Evolutionary conservation across 345 rosid species (phyloP).

Genomic region (Adansonia digitata): DNA sequence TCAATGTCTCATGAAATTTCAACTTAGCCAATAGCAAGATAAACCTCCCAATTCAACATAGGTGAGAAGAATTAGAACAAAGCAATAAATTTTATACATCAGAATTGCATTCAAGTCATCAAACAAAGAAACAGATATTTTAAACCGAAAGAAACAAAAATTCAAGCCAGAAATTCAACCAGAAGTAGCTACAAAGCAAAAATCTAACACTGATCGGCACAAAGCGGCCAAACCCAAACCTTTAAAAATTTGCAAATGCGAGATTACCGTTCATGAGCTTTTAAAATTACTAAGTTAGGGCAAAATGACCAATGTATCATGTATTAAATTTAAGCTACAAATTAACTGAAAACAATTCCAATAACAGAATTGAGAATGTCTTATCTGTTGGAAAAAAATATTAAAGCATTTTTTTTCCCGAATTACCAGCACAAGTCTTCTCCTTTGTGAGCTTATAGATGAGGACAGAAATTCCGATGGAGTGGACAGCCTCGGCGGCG

Average conservation of each 20-base stretch:
- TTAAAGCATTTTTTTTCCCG: not conserved
- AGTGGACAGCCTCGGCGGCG: constrained; percentile 97
- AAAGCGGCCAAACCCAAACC: not conserved
- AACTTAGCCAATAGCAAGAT: not conserved
- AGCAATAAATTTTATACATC: not conserved
- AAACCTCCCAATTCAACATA: not conserved
- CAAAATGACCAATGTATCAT: not conserved
- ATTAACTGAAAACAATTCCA: not conserved
- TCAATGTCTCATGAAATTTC: not conserved
- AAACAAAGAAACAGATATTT: not conserved
- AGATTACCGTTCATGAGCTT: not conserved
- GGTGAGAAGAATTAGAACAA: not conserved
- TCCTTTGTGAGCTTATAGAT: constrained; percentile 95
- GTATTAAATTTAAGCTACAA: not conserved
- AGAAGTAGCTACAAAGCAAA: not conserved
- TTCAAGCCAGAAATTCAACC: not conserved
- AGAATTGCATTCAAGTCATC: not conserved
- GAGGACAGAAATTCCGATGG: constrained; percentile 87
- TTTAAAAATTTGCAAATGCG: not conserved
- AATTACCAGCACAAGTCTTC: constrained; percentile 90
- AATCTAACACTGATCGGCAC: not conserved
- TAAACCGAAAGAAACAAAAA: not conserved
- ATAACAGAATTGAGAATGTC: not conserved
- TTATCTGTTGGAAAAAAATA: not conserved
- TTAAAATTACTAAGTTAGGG: not conserved